Evolutionary conservation across 768 basidiomycete species (phyloP).

Genomic region (Strobilomyces echinocephalus): DNA sequence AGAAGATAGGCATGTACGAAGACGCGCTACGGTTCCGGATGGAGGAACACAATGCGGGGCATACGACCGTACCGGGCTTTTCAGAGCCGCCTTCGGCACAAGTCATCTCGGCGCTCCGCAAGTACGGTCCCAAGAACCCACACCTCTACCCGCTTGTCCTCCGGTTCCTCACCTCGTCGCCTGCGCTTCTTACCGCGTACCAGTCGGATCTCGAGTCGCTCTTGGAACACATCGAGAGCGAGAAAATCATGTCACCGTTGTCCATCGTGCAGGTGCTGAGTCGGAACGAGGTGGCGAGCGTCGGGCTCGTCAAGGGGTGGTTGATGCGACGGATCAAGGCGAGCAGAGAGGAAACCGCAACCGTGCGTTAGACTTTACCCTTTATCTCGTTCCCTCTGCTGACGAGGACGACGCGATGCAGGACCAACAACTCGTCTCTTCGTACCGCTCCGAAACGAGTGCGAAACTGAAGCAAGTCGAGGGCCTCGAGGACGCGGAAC

Average conservation of each 20-base stretch:
- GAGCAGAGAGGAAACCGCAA: constrained; percentile 71
- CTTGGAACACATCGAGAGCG: constrained; percentile 72
- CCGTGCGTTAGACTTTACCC: constrained; percentile 13
- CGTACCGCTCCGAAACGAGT: no score
- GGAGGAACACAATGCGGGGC: constrained; percentile 46
- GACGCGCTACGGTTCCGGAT: constrained; percentile 94
- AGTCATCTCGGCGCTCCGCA: constrained; percentile 65
- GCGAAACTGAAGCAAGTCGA: no score
- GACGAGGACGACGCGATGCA: no score
- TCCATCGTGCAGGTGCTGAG: constrained; percentile 85
- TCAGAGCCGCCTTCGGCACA: constrained; percentile 35
- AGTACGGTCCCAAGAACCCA: constrained; percentile 69
- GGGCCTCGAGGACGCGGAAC: no score
- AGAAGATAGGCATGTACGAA: constrained; percentile 90
- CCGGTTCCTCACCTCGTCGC: constrained; percentile 81
- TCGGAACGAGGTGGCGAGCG: constrained; percentile 83
- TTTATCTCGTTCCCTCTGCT: no score
- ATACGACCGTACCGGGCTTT: constrained; percentile 2
- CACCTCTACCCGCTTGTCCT: constrained; percentile 86
- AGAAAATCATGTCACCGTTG: constrained; percentile 83
- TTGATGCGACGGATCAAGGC: constrained; percentile 72
- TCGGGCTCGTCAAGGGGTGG: constrained; percentile 78
- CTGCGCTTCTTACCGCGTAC: constrained; percentile 68
- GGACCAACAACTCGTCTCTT: no score
- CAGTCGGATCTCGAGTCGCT: constrained; percentile 64